phyloP scores from a whole-genome alignment of 2,329 filamentous ascomycete genomes.

The Xylariales sp. region DNA sequence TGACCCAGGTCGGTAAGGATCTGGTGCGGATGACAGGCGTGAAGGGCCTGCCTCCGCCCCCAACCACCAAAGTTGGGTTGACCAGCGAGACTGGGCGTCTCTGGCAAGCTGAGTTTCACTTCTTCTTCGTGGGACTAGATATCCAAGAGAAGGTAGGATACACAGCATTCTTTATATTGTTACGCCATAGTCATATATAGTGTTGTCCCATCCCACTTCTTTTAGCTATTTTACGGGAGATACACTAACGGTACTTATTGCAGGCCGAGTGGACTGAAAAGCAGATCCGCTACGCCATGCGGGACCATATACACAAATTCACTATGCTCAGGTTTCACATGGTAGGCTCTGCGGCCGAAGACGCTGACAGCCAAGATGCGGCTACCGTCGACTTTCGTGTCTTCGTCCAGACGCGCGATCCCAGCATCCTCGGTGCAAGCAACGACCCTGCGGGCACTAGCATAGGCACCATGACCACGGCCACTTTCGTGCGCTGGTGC shows the following conservation, averaged over 20 bases:
- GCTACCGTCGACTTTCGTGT: constrained; percentile 31
- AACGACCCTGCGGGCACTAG: too few relatives aligned
- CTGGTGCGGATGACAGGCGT: constrained; percentile 24
- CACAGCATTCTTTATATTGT: too few relatives aligned
- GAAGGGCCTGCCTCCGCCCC: constrained; percentile 21
- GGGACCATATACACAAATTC: constrained; percentile 18
- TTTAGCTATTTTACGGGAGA: too few relatives aligned
- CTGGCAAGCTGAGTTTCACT: constrained; percentile 9
- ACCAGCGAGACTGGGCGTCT: neutral
- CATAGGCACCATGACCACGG: constrained; percentile 18
- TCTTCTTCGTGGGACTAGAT: constrained; percentile 7
- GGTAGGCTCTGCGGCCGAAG: constrained; percentile 19
- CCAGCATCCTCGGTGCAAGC: constrained; percentile 19
- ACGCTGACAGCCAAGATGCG: constrained; percentile 25
- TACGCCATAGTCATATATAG: too few relatives aligned
- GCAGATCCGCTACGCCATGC: constrained; percentile 25
- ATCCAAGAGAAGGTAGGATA: constrained; percentile 9
- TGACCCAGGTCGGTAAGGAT: constrained; percentile 33
- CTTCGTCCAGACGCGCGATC: constrained; percentile 33
- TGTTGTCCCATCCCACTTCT: too few relatives aligned
- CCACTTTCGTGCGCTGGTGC: constrained; percentile 27
- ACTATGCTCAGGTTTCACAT: constrained; percentile 22
- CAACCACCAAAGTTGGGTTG: constrained; percentile 9
- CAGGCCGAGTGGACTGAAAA: constrained; percentile 15
- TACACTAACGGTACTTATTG: too few relatives aligned